These are phyloP conservation scores for Oryza meyeriana DNA, from an alignment of 176 grass and related monocot species.

Conservation along the genomic window DNA sequence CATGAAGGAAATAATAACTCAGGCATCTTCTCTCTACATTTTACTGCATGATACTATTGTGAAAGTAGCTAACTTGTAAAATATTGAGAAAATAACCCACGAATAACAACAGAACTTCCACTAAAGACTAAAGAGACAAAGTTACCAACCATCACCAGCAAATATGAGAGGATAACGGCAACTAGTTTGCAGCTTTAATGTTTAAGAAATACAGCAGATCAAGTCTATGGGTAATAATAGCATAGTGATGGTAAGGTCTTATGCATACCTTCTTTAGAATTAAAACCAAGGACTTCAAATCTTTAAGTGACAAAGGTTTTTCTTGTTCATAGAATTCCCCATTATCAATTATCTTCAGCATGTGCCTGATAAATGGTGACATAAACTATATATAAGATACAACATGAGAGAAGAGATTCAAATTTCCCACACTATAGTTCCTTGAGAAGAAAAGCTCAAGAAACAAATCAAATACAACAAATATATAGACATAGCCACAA, in stretches of 20 bases:
- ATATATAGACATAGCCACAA: background rate
- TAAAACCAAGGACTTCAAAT: slow-evolving; percentile 78
- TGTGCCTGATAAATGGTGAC: slow-evolving; percentile 59
- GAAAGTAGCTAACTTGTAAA: background rate
- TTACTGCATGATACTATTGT: background rate
- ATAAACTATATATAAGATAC: slow-evolving; percentile 15
- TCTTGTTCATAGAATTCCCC: slow-evolving; percentile 97
- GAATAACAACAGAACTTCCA: slow-evolving; percentile 8
- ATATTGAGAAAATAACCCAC: background rate
- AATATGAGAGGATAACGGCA: background rate
- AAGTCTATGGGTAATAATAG: background rate
- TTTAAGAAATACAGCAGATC: slow-evolving; percentile 11
- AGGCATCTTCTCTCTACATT: background rate
- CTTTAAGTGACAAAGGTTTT: slow-evolving; percentile 83
- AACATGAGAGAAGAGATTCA: background rate
- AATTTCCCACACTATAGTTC: background rate
- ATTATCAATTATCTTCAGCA: slow-evolving; percentile 93
- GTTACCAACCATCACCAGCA: background rate
- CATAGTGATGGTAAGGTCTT: background rate
- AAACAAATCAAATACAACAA: slow-evolving; percentile 21
- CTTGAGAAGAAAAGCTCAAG: background rate
- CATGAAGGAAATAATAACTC: background rate
- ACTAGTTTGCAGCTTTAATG: background rate
- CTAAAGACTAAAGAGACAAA: background rate
- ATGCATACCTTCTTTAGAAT: slow-evolving; percentile 90